Conservation (phyloP, 352 stramenopile species). For the Phytopythium helicoides region DNA sequence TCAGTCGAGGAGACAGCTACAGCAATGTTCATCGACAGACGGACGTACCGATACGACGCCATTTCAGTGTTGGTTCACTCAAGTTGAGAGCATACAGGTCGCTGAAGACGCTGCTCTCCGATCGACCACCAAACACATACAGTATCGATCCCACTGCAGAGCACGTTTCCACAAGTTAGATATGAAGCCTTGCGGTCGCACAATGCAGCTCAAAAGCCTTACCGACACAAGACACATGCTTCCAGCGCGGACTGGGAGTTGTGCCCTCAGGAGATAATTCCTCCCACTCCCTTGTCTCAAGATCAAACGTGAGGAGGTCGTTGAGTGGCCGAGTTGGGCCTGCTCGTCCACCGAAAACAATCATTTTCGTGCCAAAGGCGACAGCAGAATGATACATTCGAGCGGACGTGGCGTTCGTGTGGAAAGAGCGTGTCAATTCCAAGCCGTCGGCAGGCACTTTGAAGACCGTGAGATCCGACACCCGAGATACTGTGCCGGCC, state of each 20-base stretch:
- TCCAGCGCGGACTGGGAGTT: slow-evolving; percentile 60
- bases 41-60: slow-evolving; percentile 49
- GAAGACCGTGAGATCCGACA: slow-evolving; percentile 49
- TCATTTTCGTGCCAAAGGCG: slow-evolving; percentile 47
- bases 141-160: slow-evolving; percentile 58
- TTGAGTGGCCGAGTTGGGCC: slow-evolving; percentile 67
- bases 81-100: slow-evolving; percentile 76
- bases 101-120: slow-evolving; percentile 60
- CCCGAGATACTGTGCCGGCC: slow-evolving; percentile 54
- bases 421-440: slow-evolving; percentile 27
- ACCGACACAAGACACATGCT: slow-evolving; percentile 67
- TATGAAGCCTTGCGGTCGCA: not conserved
- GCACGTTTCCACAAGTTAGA: slow-evolving; percentile 7
- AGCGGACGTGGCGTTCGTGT: slow-evolving; percentile 28
- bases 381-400: slow-evolving; percentile 79
- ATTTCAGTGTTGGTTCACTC: slow-evolving; percentile 21
- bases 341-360: slow-evolving; percentile 79
- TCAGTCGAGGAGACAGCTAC: too few relatives aligned
- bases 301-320: slow-evolving; percentile 58
- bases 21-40: not conserved
- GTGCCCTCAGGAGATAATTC: slow-evolving; percentile 22
- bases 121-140: slow-evolving; percentile 70
- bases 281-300: slow-evolving; percentile 45
- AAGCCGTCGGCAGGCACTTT: slow-evolving; percentile 12
- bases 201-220: slow-evolving; percentile 12